A percentile compares a stretch with the other conserved stretches of the same genome.
phyloP scores from a whole-genome alignment of 1,284 basidiomycete species.

The Leccinum huronense region DNA sequence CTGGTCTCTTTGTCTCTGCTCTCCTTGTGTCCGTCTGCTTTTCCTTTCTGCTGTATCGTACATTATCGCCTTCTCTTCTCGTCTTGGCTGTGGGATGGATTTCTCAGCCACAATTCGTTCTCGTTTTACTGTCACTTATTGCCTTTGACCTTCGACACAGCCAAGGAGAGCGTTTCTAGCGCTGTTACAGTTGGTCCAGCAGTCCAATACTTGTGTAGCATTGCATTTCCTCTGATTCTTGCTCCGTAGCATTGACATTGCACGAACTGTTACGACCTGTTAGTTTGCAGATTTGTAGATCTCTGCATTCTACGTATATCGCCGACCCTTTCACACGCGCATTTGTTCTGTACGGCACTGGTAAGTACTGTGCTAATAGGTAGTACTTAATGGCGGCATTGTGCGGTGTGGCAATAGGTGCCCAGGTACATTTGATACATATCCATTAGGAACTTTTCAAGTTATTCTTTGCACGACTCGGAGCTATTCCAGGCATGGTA shows the following conservation, averaged over 20 bases:
- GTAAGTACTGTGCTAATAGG: neutral
- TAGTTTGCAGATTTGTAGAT: slow-evolving; percentile 31
- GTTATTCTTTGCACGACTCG: neutral
- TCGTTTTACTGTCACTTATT: slow-evolving; percentile 35
- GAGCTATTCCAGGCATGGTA: neutral
- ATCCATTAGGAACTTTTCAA: neutral
- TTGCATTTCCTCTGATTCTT: slow-evolving; percentile 30
- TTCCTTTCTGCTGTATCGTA: slow-evolving; percentile 34
- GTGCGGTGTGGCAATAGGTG: neutral
- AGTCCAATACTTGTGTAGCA: slow-evolving; percentile 33
- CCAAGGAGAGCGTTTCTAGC: slow-evolving; percentile 30
- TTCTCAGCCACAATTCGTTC: slow-evolving; percentile 30
- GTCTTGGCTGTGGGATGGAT: slow-evolving; percentile 33
- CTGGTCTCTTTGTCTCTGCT: slow-evolving; percentile 22
- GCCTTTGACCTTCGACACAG: slow-evolving; percentile 28
- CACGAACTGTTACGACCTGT: slow-evolving; percentile 19
- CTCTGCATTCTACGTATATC: slow-evolving; percentile 28
- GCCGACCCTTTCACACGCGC: slow-evolving; percentile 12
- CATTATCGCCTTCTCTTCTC: slow-evolving; percentile 31
- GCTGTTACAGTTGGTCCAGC: slow-evolving; percentile 33
- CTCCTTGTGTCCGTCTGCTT: slow-evolving; percentile 27
- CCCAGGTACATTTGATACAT: neutral
- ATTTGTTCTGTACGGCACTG: neutral
- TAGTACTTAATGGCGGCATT: neutral
- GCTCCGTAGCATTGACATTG: slow-evolving; percentile 17